Conservation (phyloP, 768 basidiomycete genomes). For the Auricularia sp. region DNA sequence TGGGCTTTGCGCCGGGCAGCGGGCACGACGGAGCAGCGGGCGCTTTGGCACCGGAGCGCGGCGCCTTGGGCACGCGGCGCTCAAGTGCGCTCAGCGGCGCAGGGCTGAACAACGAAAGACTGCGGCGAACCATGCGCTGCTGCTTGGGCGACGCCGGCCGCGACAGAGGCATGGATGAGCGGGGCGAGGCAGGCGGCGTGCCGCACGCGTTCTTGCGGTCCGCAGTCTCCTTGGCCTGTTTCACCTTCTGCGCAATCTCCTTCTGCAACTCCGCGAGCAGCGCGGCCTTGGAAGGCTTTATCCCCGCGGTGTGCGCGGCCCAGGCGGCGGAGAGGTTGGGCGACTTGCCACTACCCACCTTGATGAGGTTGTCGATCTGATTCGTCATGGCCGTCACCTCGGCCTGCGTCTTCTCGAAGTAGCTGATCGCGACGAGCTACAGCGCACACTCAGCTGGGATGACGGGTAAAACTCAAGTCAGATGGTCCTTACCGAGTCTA, state of each 20-base stretch:
- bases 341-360: neutral
- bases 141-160: neutral
- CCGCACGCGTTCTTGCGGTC: neutral
- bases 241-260: neutral
- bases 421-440: neutral
- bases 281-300: neutral
- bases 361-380: neutral
- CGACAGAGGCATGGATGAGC: neutral
- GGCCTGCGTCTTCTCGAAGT: neutral
- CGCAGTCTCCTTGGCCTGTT: neutral
- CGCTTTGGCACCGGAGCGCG: neutral
- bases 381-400: neutral
- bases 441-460: neutral
- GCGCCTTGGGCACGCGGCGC: neutral
- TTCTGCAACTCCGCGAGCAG: neutral
- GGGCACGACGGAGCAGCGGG: conserved; percentile 1
- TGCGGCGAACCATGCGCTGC: neutral
- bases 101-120: neutral
- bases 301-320: neutral
- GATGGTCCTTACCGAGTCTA: neutral
- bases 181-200: neutral
- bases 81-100: neutral
- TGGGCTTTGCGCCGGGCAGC: neutral
- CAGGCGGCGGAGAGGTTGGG: neutral
- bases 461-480: neutral